phyloP scores from a whole-genome alignment of 495 filamentous ascomycete genomes.

The Talaromyces thailandensis region DNA sequence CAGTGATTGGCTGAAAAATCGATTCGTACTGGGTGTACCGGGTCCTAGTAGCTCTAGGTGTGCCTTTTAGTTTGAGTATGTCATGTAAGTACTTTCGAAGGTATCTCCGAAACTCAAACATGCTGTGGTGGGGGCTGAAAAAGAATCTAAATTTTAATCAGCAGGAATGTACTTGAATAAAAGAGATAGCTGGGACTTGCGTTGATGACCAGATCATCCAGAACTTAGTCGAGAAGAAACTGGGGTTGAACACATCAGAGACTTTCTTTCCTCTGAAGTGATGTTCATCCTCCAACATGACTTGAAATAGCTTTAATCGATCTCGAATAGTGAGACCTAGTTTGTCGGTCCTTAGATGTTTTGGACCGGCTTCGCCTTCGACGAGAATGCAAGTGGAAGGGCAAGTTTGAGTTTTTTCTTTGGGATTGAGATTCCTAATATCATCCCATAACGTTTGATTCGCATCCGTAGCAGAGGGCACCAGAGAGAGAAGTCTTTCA shows the following conservation, averaged over 20 bases:
- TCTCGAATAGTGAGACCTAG: slow-evolving; percentile 2
- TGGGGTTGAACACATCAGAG: slow-evolving; percentile 22
- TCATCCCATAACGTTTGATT: not conserved
- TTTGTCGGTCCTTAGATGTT: too few species aligned
- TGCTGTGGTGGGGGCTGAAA: slow-evolving; percentile 35
- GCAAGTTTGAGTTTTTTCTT: slow-evolving; percentile 9
- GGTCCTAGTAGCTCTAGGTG: slow-evolving; percentile 19
- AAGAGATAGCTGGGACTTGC: slow-evolving; percentile 9
- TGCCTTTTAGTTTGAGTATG: slow-evolving; percentile 17
- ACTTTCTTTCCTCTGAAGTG: slow-evolving; percentile 24
- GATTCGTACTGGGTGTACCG: slow-evolving; percentile 32
- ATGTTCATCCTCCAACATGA: slow-evolving; percentile 23
- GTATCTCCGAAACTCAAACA: slow-evolving; percentile 23
- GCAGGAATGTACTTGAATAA: not conserved
- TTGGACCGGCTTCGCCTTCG: too few species aligned
- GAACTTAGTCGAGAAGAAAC: slow-evolving; percentile 31
- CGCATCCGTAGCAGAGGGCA: slow-evolving; percentile 11
- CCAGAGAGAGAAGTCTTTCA: slow-evolving; percentile 21
- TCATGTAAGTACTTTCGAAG: slow-evolving; percentile 17
- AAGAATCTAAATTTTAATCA: slow-evolving; percentile 16
- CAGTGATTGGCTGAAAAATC: slow-evolving; percentile 26
- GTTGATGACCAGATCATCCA: slow-evolving; percentile 30
- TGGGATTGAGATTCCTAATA: slow-evolving; percentile 5
- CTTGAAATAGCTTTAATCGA: slow-evolving; percentile 21
- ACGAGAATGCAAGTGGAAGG: slow-evolving; percentile 12